These are phyloP conservation scores for Penicillium bialowiezense DNA, from an alignment of 495 filamentous ascomycete genomes.

Conservation along the genomic window DNA sequence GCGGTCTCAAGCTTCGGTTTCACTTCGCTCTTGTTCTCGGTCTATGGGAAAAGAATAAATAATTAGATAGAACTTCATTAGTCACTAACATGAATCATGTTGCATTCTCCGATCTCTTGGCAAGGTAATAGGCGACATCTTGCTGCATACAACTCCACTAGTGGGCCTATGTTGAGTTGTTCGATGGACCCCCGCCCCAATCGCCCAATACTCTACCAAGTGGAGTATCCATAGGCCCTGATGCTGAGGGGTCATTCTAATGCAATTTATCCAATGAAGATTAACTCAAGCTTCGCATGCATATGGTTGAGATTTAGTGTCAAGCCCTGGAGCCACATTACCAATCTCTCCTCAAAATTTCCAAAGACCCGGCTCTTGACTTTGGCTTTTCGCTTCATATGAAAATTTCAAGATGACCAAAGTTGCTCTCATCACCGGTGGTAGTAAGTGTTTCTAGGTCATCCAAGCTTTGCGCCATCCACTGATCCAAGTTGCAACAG, in stretches of 20 bases:
- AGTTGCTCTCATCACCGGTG: slow-evolving; percentile 15
- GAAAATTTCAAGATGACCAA: neutral
- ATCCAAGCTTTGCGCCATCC: neutral
- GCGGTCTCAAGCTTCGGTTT: too few species aligned
- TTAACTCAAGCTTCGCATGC: neutral
- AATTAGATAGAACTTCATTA: too few species aligned
- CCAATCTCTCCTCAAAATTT: neutral
- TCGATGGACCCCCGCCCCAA: neutral
- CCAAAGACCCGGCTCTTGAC: neutral
- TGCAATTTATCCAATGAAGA: neutral
- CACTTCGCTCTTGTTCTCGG: too few species aligned
- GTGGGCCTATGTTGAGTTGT: neutral
- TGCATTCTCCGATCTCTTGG: neutral
- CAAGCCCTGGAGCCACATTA: too few species aligned
- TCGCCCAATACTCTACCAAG: neutral
- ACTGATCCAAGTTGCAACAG: slow-evolving; percentile 4
- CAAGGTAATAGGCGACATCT: neutral
- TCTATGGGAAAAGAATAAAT: too few species aligned
- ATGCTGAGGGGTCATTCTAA: neutral
- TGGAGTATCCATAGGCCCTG: neutral
- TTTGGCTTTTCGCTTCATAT: neutral
- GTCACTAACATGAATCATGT: neutral
- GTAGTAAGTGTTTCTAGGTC: slow-evolving; percentile 3
- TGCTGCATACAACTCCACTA: neutral
- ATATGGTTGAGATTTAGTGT: neutral